phyloP scores from a whole-genome alignment of 108 stramenopile genomes.

The Aurantiochytrium sp. region DNA sequence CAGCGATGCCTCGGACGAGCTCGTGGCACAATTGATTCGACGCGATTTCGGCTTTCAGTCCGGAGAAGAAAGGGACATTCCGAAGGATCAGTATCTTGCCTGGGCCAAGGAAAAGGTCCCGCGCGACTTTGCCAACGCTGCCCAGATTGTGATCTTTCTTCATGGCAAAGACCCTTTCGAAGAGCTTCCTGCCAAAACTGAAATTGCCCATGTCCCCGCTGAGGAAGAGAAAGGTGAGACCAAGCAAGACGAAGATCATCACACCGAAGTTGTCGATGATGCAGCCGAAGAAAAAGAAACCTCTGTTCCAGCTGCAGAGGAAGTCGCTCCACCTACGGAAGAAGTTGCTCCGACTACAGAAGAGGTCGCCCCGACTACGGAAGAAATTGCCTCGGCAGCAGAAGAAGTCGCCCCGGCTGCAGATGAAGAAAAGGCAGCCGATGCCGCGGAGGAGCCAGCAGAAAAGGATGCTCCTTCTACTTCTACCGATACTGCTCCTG shows the following conservation, averaged over 20 bases:
- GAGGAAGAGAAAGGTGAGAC: not conserved
- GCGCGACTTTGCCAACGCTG: not conserved
- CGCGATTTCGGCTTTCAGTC: not conserved
- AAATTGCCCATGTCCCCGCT: not conserved
- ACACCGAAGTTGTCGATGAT: not conserved
- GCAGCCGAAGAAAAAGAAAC: not conserved
- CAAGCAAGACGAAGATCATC: not conserved
- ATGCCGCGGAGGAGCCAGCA: too few species aligned
- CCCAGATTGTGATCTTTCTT: not conserved
- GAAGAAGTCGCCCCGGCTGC: too few species aligned
- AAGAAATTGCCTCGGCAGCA: too few species aligned
- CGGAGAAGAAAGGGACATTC: not conserved
- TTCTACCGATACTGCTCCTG: too few species aligned
- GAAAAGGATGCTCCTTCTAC: too few species aligned
- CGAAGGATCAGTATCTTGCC: slow-evolving; percentile 5
- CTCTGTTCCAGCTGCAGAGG: not conserved
- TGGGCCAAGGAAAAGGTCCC: slow-evolving; percentile 8
- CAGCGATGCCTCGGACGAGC: not conserved
- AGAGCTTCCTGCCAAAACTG: not conserved
- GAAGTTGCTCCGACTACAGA: too few species aligned
- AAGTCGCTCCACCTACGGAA: not conserved
- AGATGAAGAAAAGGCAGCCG: too few species aligned
- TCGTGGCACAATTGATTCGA: not conserved
- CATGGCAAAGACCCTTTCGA: not conserved
- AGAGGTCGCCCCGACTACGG: too few species aligned